Base-by-base conservation (phyloP, 129 eudicot genomes). In the Smallanthus sonchifolius region DNA sequence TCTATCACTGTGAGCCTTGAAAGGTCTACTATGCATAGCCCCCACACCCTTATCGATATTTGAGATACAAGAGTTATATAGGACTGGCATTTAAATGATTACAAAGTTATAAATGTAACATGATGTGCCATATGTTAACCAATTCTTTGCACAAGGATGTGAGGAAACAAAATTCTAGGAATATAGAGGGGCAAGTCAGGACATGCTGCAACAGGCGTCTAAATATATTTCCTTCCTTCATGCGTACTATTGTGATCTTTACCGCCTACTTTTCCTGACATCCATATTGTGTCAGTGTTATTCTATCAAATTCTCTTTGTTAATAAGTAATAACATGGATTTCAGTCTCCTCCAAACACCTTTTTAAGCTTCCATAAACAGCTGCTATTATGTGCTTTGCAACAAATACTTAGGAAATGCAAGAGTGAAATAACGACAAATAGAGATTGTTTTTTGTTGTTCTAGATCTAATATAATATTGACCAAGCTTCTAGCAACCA, bases 21-120 rank as follows among this genome's bases (percentile, higher is more conserved):
- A 20, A 4, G 20, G 69, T 64, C 69, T 64, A 64, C 45, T 64
- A 64, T 64, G 15, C 69, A 37, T 17, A n/a, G 69, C 69, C 69
- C 4, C 47, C 42, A 64, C 69, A 35, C 45, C n/a, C 19, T 36
- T 63, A 8, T 40, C 10, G 10, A 40, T 40, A 40, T 34, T 24
- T 70, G 64, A 49, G 20, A 52, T 54, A 37, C n/a, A 4, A 19
- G 19, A 20, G 11, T 51, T 14, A 37, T 39, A 40, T 10, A 66
- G 30, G n/a, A 72, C 42, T 56, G 38, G 37, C 64, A 72, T 37
- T n/a, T 42, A 72, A 68, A 6, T 15, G 13, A 7, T 24, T 43
- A 67, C 47, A 24, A 10, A 44, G 39, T 67, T 43, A 28, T 44
- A 11, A 20, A 14, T 6, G 57, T 10, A 44, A 67, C 55, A 14